Base-by-base conservation (phyloP, 176 grass and related monocot genomes). In the Chloris gayana region DNA sequence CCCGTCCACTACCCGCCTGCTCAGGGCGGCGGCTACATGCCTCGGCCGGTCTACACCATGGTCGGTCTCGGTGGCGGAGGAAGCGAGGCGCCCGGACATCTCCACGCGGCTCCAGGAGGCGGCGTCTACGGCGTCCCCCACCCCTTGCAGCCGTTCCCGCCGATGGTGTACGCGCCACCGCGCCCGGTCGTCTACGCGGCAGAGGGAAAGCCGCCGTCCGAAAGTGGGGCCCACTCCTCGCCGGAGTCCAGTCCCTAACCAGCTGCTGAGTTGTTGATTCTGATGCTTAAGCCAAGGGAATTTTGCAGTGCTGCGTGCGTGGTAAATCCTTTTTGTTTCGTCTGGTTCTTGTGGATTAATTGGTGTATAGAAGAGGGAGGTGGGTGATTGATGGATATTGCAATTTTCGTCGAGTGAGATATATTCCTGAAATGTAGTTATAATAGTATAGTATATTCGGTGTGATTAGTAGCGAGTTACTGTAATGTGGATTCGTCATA, bases 281-380 rank as follows among this genome's bases (percentile, higher is more conserved):
- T 57, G 83, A 67, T 85, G 49, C 78, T 44, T 64, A 74, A 70
- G 62, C 64, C 46, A 37, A 76, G 64, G n/a, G 60, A 82, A 39
- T 85, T 85, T 72, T 82, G 83, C 67, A 59, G 77, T 71, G 56
- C 35, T 26, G 18, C 45, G 41, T 11, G 30, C 30, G 18, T 69
- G 78, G 65, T 59, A 39, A 46, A 17, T 70, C 61, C 13, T 77
- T 49, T 63, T 75, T n/a, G 69, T 51, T 72, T 85, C 37, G 14
- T 67, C n/a, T 76, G 27, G 34, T 81, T 80, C 42, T 31, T 31
- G 35, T 61, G 69, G 82, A 79, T 78, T 13, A 44, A 12, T 44
- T 85, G 60, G 26, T 89, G 83, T 89, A 89, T 82, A 89, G 87
- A 67, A 9, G 54, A 72, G 72, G 87, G 64, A 65, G 45, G 77